Evolutionary conservation across 2,329 filamentous ascomycete genomes (phyloP).

Genomic region (Aspergillus sp.): DNA sequence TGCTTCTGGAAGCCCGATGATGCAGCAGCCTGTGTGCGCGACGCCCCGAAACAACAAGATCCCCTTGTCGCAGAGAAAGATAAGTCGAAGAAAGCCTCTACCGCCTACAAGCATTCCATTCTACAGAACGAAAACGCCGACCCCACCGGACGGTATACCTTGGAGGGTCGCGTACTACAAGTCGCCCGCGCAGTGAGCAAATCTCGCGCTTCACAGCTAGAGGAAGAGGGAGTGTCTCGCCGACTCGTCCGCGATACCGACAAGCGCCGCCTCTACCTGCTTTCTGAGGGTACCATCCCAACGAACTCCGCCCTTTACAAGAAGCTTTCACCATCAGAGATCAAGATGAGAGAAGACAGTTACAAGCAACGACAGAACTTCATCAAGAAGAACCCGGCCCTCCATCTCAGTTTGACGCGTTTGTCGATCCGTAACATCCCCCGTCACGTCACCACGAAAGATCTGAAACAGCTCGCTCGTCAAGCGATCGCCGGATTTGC

Average conservation of each 20-base stretch:
- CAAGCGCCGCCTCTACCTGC: constrained; percentile 84
- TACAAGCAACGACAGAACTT: constrained; percentile 83
- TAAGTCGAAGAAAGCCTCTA: constrained; percentile 39
- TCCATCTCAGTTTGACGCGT: constrained; percentile 86
- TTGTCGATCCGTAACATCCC: constrained; percentile 91
- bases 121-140: constrained; percentile 85
- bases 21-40: constrained; percentile 72
- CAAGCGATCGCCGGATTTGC: constrained; percentile 95
- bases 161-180: constrained; percentile 85
- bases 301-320: constrained; percentile 75
- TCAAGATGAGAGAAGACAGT: constrained; percentile 86
- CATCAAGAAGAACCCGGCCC: constrained; percentile 84
- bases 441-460: constrained; percentile 77
- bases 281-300: constrained; percentile 81
- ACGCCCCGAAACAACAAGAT: constrained; percentile 63
- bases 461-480: constrained; percentile 85
- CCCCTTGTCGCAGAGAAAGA: constrained; percentile 45
- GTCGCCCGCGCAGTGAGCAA: constrained; percentile 83
- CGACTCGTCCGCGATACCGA: constrained; percentile 75
- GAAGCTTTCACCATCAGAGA: constrained; percentile 73
- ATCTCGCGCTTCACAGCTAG: constrained; percentile 73
- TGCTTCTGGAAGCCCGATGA: constrained; percentile 82
- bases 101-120: constrained; percentile 72
- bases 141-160: constrained; percentile 78
- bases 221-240: constrained; percentile 64